Evolutionary conservation across 2,329 filamentous ascomycete species (phyloP).

Genomic region (Myotisia sp.): DNA sequence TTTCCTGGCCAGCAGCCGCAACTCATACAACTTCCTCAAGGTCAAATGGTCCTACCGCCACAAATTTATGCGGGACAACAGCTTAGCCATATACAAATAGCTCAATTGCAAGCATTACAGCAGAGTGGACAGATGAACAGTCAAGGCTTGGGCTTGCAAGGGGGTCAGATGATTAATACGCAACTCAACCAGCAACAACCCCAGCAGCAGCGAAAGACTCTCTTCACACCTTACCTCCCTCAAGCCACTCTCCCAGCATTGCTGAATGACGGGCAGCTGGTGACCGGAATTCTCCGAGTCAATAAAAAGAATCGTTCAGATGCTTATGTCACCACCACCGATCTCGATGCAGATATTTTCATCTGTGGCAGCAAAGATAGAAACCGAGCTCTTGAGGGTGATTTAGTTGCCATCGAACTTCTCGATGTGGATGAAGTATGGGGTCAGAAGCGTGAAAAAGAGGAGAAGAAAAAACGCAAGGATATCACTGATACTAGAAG

Average conservation of each 20-base stretch:
- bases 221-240: slow-evolving; percentile 94
- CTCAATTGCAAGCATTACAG: slow-evolving; percentile 52
- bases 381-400: slow-evolving; percentile 90
- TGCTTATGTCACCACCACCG: slow-evolving; percentile 87
- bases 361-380: slow-evolving; percentile 99
- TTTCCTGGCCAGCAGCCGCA: slow-evolving; percentile 68
- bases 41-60: slow-evolving; percentile 69
- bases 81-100: slow-evolving; percentile 67
- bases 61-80: slow-evolving; percentile 68
- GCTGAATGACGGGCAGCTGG: slow-evolving; percentile 79
- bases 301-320: slow-evolving; percentile 99
- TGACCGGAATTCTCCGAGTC: slow-evolving; percentile 89
- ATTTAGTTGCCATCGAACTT: slow-evolving; percentile 87
- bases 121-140: slow-evolving; percentile 70
- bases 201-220: slow-evolving; percentile 89
- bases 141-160: slow-evolving; percentile 53
- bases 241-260: slow-evolving; percentile 87
- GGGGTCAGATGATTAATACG: slow-evolving; percentile 58
- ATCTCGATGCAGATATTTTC: slow-evolving; percentile 96
- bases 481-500: slow-evolving; percentile 86
- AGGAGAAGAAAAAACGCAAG: slow-evolving; percentile 99
- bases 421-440: slow-evolving; percentile 97
- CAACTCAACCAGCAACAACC: slow-evolving; percentile 56
- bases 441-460: slow-evolving; percentile 97
- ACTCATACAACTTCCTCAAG: slow-evolving; percentile 68